Evolutionary conservation across 1,284 basidiomycete genomes (phyloP), one percentile per base, ranked within the genome.

Genomic region (Agaricales sp.): DNA sequence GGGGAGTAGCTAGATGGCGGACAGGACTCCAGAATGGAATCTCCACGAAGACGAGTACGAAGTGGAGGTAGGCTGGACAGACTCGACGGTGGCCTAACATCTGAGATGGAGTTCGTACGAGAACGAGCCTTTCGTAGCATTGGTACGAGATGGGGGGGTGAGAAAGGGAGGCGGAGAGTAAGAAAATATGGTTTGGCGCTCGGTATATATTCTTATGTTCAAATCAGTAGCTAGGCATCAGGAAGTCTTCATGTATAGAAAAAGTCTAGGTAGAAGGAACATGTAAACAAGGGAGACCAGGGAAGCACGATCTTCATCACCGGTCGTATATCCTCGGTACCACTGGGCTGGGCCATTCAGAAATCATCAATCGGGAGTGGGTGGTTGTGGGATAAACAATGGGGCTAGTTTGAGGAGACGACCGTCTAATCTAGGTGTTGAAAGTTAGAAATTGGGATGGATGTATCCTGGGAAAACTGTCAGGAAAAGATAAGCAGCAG

Each of bases 361-460:
- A 24, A 21, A 16, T 38, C 63, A 37, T 37, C 16, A 16, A 8
- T 43, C 20, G 12, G 6, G n/a, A 21, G 12, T 21, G 14, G 26
- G 6, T 30, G 26, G 26, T 14, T 30, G 26, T 30, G 26, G 26
- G 26, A 6, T n/a, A n/a, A n/a, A n/a, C n/a, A n/a, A n/a, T n/a
- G n/a, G n/a, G n/a, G n/a, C n/a, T n/a, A n/a, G n/a, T n/a, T n/a
- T n/a, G n/a, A n/a, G n/a, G n/a, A n/a, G n/a, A n/a, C n/a, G n/a
- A n/a, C n/a, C n/a, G n/a, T n/a, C n/a, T n/a, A n/a, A n/a, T n/a
- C n/a, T n/a, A n/a, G n/a, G n/a, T n/a, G n/a, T n/a, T n/a, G n/a
- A n/a, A n/a, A n/a, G n/a, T n/a, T n/a, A n/a, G n/a, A n/a, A n/a
- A n/a, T n/a, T n/a, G n/a, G n/a, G n/a, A n/a, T n/a, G n/a, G n/a